A percentile compares a stretch with the other conserved stretches of the same genome.
Conservation (phyloP, 345 rosid genomes). For the Gynandropsis gynandra region DNA sequence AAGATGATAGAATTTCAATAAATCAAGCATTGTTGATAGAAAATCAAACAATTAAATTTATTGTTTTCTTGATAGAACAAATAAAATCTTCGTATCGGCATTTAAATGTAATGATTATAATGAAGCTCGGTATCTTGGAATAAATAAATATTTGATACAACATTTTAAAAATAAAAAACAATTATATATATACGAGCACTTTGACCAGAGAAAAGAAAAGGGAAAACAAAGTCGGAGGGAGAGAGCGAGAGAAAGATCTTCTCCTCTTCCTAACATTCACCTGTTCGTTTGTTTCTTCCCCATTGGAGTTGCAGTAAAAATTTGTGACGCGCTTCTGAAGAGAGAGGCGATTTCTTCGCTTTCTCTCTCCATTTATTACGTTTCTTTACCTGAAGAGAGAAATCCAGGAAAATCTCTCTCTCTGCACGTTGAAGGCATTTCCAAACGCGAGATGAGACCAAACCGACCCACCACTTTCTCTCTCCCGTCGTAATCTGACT, state of each 20-base stretch:
- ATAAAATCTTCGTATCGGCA: background rate
- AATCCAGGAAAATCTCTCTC: constrained; percentile 18
- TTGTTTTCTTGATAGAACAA: too few species aligned
- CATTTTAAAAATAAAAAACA: background rate
- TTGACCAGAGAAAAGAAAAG: too few species aligned
- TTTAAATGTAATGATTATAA: background rate
- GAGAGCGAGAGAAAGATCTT: constrained; percentile 14
- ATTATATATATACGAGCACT: background rate
- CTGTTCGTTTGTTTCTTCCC: constrained; percentile 22
- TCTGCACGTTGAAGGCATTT: constrained; percentile 22
- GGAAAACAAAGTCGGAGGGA: background rate
- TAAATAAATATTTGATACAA: background rate
- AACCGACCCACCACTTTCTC: background rate
- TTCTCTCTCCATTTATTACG: constrained; percentile 17
- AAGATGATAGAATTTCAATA: too few species aligned
- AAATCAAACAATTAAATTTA: too few species aligned
- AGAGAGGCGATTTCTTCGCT: constrained; percentile 11
- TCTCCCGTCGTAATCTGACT: constrained; percentile 1
- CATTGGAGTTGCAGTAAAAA: constrained; percentile 16
- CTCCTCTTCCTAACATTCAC: constrained; percentile 32
- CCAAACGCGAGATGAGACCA: constrained; percentile 6
- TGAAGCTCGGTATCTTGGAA: background rate
- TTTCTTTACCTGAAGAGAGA: background rate
- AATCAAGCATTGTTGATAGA: too few species aligned
- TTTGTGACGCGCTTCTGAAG: too few species aligned